Conservation (phyloP, 2,329 filamentous ascomycete genomes). For the Pseudodiploospora longispora region DNA sequence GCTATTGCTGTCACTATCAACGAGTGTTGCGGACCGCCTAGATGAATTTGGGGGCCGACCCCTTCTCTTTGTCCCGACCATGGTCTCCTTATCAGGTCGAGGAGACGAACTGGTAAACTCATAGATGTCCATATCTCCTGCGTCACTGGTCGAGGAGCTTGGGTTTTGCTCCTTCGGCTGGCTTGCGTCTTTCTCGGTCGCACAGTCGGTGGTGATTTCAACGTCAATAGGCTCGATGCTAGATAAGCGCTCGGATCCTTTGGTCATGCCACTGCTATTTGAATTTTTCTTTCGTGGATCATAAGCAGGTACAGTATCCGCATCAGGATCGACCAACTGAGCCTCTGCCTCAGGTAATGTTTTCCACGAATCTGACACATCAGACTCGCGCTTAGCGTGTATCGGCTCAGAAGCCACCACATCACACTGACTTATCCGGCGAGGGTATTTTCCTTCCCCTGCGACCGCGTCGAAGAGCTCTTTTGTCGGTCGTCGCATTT, state of each 20-base stretch:
- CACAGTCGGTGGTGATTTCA: constrained; percentile 8
- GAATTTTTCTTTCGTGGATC: constrained; percentile 34
- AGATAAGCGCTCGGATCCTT: constrained; percentile 34
- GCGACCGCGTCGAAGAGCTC: constrained; percentile 67
- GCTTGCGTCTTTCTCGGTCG: constrained; percentile 4
- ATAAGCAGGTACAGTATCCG: constrained; percentile 24
- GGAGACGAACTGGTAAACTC: constrained; percentile 46
- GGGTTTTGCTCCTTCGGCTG: constrained; percentile 10
- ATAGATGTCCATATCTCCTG: constrained; percentile 40
- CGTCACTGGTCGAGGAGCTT: constrained; percentile 13
- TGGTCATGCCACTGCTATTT: constrained; percentile 25
- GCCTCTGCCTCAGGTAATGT: constrained; percentile 12
- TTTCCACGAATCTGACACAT: constrained; percentile 23
- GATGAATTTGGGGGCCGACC: constrained; percentile 25
- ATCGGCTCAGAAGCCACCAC: constrained; percentile 15
- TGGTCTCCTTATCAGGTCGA: constrained; percentile 22
- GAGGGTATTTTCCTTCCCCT: constrained; percentile 49
- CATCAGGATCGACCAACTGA: constrained; percentile 8
- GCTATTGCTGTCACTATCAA: constrained; percentile 26
- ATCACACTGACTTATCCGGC: constrained; percentile 31
- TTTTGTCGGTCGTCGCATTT: constrained; percentile 76
- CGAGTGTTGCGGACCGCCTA: constrained; percentile 31
- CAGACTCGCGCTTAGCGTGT: constrained; percentile 27
- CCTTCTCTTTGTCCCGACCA: constrained; percentile 16
- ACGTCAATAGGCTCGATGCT: constrained; percentile 13